Conservation (phyloP, 306 rosid genomes). For the Morella rubra region DNA sequence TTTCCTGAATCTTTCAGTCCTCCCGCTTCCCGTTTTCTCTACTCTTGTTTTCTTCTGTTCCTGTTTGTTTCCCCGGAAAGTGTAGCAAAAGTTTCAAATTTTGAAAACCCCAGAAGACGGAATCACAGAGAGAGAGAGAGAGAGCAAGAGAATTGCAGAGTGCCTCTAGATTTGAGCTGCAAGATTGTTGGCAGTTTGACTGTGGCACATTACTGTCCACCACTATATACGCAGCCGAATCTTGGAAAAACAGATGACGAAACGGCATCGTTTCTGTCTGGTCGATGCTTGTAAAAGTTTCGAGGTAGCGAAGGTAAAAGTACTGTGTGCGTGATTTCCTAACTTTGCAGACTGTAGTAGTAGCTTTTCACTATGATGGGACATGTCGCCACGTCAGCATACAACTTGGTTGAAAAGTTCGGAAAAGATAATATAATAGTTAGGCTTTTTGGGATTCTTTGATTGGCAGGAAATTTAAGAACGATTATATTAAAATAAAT, state of each 20-base stretch:
- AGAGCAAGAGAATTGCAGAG: too few species aligned
- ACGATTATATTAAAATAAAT: neutral
- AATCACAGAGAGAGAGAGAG: neutral
- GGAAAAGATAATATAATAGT: neutral
- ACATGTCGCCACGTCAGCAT: neutral
- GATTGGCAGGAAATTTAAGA: neutral
- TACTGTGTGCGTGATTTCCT: too few species aligned
- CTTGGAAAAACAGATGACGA: too few species aligned
- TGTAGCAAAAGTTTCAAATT: neutral
- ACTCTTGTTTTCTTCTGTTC: neutral
- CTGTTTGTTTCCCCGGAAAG: conserved; percentile 28
- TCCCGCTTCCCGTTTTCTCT: neutral
- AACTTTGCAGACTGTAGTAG: neutral
- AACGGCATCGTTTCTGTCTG: neutral
- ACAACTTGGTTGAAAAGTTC: too few species aligned
- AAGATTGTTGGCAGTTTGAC: neutral
- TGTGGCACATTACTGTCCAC: too few species aligned
- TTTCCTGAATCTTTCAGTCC: neutral
- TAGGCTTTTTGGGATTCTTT: neutral
- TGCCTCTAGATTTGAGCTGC: neutral
- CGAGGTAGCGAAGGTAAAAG: too few species aligned
- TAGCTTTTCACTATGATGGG: neutral
- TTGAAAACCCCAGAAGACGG: conserved; percentile 11
- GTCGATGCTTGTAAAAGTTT: too few species aligned
- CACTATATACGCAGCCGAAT: too few species aligned